These are phyloP conservation scores for Achlya hypogyna DNA, from an alignment of 352 stramenopile genomes.

Conservation along the genomic window DNA sequence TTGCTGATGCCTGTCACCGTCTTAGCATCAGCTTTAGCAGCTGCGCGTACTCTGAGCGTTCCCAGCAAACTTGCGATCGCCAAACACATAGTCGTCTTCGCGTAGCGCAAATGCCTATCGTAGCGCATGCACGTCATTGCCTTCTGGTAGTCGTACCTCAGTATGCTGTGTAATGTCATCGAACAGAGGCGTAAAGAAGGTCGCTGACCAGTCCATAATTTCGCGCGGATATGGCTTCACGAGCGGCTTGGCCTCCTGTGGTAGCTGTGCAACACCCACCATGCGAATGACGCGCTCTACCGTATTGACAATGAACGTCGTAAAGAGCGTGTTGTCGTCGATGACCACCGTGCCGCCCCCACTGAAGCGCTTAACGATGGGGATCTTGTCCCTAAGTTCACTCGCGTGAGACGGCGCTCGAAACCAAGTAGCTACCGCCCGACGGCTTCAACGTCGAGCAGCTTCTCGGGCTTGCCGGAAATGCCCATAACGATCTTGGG, in stretches of 20 bases:
- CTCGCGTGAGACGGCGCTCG: slow-evolving; percentile 5
- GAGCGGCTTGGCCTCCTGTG: slow-evolving; percentile 50
- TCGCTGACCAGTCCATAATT: slow-evolving; percentile 89
- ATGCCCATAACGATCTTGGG: slow-evolving; percentile 93
- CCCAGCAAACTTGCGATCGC: slow-evolving; percentile 91
- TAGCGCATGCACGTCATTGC: background rate
- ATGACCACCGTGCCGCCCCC: slow-evolving; percentile 96
- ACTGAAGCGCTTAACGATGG: slow-evolving; percentile 92
- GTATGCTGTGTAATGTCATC: slow-evolving; percentile 20
- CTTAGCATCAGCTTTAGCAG: background rate
- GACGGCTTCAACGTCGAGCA: slow-evolving; percentile 81
- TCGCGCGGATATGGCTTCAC: slow-evolving; percentile 80
- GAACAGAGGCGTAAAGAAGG: slow-evolving; percentile 77
- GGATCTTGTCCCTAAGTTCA: slow-evolving; percentile 51
- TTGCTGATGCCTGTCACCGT: slow-evolving; percentile 67
- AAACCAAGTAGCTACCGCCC: slow-evolving; percentile 54
- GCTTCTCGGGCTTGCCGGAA: slow-evolving; percentile 86
- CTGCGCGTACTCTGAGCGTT: slow-evolving; percentile 86
- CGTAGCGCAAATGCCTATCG: slow-evolving; percentile 77
- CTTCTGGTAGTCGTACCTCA: background rate
- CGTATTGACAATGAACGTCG: slow-evolving; percentile 85
- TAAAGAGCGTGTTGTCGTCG: slow-evolving; percentile 89
- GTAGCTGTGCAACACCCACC: background rate
- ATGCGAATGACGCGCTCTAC: slow-evolving; percentile 24
- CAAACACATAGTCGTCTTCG: slow-evolving; percentile 96